Percentiles rank a stretch among this genome's conserved stretches.
These are phyloP conservation scores for Starmerella geochares DNA, from an alignment of 805 yeast genomes.

Conservation along the genomic window DNA sequence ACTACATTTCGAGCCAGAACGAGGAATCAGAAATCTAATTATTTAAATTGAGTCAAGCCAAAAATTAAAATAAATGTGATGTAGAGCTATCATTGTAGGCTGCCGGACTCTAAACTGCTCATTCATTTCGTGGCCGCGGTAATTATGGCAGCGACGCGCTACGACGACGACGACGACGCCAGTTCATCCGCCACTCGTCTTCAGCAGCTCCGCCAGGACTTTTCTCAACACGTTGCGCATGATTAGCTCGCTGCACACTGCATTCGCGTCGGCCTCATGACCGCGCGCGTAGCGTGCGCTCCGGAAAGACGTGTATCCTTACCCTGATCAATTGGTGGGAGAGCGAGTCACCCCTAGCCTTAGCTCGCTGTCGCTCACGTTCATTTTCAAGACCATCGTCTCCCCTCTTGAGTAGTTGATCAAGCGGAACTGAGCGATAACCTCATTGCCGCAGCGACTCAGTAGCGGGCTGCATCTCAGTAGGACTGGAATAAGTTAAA, in stretches of 20 bases:
- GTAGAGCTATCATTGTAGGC: too few species aligned
- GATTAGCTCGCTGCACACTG: neutral
- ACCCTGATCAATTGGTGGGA: neutral
- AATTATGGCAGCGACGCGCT: too few species aligned
- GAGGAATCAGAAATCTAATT: too few species aligned
- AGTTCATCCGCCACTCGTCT: too few species aligned
- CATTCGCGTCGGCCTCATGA: neutral
- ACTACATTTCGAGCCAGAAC: too few species aligned
- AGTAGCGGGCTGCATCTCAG: neutral
- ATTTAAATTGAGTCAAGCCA: too few species aligned
- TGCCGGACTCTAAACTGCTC: too few species aligned
- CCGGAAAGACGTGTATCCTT: neutral
- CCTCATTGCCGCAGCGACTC: neutral
- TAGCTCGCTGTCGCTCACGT: neutral
- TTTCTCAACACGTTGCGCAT: too few species aligned
- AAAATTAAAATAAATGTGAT: too few species aligned
- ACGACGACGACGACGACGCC: too few species aligned
- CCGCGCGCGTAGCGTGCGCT: neutral
- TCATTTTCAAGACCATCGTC: neutral
- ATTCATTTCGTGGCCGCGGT: too few species aligned
- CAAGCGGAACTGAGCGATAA: neutral
- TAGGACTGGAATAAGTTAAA: neutral
- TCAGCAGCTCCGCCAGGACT: too few species aligned
- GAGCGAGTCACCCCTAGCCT: constrained; percentile 4
- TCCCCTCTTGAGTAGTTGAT: neutral